phyloP scores from a whole-genome alignment of 805 yeast species.

The Schizosaccharomyces osmophilus region DNA sequence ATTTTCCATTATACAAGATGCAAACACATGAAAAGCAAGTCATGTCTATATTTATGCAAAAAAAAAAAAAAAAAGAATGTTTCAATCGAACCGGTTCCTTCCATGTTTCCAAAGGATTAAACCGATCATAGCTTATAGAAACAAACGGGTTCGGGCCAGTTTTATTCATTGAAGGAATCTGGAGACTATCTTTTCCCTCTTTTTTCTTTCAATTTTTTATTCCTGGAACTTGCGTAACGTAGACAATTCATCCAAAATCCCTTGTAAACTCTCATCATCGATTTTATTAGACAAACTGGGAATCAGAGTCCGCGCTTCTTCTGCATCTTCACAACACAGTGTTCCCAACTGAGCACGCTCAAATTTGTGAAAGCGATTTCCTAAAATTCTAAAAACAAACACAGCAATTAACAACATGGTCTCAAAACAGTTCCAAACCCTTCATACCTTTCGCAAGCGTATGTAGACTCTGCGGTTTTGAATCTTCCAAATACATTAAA shows the following conservation, averaged over 20 bases:
- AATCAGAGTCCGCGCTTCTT: constrained; percentile 60
- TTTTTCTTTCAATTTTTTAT: background rate
- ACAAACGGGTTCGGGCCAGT: too few relatives aligned
- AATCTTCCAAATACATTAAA: constrained; percentile 51
- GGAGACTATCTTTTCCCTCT: too few relatives aligned
- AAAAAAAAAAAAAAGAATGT: too few relatives aligned
- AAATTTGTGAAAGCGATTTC: constrained; percentile 56
- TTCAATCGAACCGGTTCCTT: too few relatives aligned
- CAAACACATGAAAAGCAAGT: too few relatives aligned
- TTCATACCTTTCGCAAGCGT: constrained; percentile 40
- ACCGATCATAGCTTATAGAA: too few relatives aligned
- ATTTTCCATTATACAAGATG: too few relatives aligned
- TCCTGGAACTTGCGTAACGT: background rate
- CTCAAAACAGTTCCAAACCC: too few relatives aligned
- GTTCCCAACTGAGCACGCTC: constrained; percentile 44
- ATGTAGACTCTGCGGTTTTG: constrained; percentile 54
- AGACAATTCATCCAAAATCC: constrained; percentile 1
- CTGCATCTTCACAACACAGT: constrained; percentile 47
- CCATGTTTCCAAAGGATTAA: too few relatives aligned
- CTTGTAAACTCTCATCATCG: constrained; percentile 45
- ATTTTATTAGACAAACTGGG: constrained; percentile 53
- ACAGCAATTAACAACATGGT: background rate
- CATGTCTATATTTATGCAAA: too few relatives aligned
- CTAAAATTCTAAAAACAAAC: constrained; percentile 16
- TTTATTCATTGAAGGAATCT: too few relatives aligned